Evolutionary conservation across 495 filamentous ascomycete species (phyloP).

Genomic region (Neurospora discreta): DNA sequence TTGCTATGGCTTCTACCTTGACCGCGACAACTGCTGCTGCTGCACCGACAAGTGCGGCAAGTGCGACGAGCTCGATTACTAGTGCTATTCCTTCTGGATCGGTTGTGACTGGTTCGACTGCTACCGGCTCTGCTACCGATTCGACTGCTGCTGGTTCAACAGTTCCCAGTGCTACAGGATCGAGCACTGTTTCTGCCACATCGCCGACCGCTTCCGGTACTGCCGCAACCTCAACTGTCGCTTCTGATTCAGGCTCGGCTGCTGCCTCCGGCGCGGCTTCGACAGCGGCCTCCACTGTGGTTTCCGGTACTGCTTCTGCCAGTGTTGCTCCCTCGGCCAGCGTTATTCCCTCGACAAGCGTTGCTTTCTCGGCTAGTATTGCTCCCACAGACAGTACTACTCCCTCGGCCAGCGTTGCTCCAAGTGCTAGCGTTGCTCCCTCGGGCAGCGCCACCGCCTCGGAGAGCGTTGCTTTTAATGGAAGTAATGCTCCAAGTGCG

Average conservation of each 20-base stretch:
- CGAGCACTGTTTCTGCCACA: not conserved
- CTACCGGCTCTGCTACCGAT: not conserved
- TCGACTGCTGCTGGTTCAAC: not conserved
- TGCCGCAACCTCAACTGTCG: not conserved
- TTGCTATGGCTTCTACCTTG: not conserved
- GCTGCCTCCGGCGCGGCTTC: not conserved
- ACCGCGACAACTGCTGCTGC: not conserved
- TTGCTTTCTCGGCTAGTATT: not conserved
- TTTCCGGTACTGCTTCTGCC: not conserved
- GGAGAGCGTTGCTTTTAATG: not conserved
- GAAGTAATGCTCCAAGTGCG: not conserved
- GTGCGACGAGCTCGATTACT: not conserved
- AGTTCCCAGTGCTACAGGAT: not conserved
- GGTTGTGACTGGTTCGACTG: not conserved
- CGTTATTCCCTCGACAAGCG: not conserved
- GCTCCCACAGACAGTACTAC: fast-evolving
- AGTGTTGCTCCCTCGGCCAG: not conserved
- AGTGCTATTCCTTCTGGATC: not conserved
- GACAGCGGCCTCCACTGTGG: not conserved
- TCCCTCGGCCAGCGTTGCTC: too few species aligned
- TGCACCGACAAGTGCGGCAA: not conserved
- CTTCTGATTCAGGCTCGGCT: not conserved
- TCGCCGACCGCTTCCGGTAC: not conserved
- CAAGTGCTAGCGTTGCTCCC: not conserved
- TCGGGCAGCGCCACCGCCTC: not conserved